Evolutionary conservation across 257 asterid genomes (phyloP).

Genomic region (Scutellaria barbata): DNA sequence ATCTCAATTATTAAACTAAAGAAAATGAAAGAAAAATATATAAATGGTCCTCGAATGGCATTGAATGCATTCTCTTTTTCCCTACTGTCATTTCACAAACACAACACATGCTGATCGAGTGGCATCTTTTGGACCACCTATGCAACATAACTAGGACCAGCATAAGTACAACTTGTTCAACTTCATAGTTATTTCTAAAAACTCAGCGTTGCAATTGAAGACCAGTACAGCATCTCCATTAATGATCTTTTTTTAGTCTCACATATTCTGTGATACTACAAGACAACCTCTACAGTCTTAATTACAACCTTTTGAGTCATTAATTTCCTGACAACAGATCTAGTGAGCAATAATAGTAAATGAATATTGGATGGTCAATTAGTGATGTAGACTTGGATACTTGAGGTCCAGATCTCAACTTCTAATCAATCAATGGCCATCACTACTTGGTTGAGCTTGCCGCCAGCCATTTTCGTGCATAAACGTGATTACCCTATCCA

Average conservation of each 20-base stretch:
- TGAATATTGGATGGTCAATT: too few relatives aligned
- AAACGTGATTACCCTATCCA: too few relatives aligned
- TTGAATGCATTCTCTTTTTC: constrained; percentile 24
- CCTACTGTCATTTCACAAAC: constrained; percentile 21
- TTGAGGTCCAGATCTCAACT: too few relatives aligned
- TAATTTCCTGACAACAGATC: not conserved
- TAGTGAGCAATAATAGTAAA: not conserved
- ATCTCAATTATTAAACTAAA: too few relatives aligned
- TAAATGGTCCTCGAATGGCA: not conserved
- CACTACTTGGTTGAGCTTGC: too few relatives aligned
- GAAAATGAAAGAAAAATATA: too few relatives aligned
- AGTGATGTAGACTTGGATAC: too few relatives aligned
- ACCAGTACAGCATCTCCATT: not conserved
- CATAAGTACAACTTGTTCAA: not conserved
- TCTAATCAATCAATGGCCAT: too few relatives aligned
- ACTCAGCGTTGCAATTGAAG: not conserved
- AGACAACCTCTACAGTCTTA: not conserved
- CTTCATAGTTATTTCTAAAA: not conserved
- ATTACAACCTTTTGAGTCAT: not conserved
- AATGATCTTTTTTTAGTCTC: too few relatives aligned
- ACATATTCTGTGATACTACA: not conserved
- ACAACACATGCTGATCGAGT: constrained; percentile 30
- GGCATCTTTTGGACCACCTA: constrained; percentile 43
- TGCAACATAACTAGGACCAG: not conserved
- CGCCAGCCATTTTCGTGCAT: too few relatives aligned